These are phyloP conservation scores for Gracilaria domingensis DNA, from an alignment of 23 red algal species.

Conservation along the genomic window DNA sequence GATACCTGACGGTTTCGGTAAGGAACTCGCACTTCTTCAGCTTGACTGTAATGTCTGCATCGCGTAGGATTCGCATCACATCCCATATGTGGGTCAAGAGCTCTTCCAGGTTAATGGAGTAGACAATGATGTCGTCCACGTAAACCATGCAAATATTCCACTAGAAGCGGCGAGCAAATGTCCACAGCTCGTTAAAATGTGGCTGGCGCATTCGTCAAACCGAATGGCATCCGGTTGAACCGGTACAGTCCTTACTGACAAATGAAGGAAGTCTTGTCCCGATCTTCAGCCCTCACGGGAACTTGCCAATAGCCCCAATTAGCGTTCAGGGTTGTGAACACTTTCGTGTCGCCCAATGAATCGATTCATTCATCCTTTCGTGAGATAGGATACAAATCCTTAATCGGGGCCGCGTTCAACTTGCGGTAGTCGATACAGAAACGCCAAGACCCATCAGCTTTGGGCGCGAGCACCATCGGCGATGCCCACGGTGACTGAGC, in stretches of 20 bases:
- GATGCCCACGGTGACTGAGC: neutral
- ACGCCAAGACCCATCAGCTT: neutral
- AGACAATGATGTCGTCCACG: neutral
- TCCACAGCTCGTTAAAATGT: neutral
- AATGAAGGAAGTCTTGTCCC: neutral
- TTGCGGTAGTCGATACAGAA: neutral
- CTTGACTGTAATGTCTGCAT: neutral
- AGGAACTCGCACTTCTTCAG: neutral
- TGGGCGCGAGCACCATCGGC: neutral
- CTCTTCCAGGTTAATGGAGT: neutral
- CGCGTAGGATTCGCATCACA: neutral
- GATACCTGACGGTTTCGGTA: neutral
- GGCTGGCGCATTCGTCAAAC: neutral
- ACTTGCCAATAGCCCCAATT: neutral
- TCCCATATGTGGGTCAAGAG: neutral
- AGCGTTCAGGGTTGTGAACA: neutral
- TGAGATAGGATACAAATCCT: neutral
- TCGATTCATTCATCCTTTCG: slow-evolving; percentile 7
- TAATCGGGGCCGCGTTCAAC: neutral
- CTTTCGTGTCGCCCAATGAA: neutral
- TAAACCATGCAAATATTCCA: neutral
- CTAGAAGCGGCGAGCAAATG: neutral
- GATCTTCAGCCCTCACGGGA: neutral
- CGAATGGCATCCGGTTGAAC: neutral
- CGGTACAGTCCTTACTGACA: neutral